phyloP scores from a whole-genome alignment of 2,329 filamentous ascomycete species.

The Amesomyces nigricolor region DNA sequence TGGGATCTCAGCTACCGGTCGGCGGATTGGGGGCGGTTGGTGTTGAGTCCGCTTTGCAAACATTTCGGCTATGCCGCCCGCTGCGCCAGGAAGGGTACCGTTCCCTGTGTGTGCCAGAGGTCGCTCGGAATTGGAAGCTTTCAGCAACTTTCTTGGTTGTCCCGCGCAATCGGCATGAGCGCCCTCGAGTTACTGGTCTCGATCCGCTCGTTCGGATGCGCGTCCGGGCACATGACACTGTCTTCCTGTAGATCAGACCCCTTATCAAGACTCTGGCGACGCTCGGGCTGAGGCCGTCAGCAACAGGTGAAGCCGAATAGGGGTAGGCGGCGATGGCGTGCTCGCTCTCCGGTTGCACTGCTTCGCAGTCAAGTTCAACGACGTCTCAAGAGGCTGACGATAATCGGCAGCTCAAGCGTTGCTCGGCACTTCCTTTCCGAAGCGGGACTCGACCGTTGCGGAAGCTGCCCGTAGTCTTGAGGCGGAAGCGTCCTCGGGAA shows the following conservation, averaged over 20 bases:
- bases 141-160: too few relatives aligned
- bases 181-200: background rate
- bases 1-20: background rate
- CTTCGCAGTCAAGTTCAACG: background rate
- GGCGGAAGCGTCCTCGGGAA: constrained; percentile 13
- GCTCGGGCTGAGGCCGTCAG: background rate
- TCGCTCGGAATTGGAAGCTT: too few relatives aligned
- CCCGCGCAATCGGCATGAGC: background rate
- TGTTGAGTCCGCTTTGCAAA: background rate
- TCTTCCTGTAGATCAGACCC: constrained; percentile 4
- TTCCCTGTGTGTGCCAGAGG: background rate
- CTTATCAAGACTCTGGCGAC: background rate
- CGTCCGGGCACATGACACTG: constrained; percentile 12
- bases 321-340: background rate
- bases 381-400: background rate
- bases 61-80: background rate
- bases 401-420: background rate
- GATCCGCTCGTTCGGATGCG: background rate
- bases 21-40: background rate
- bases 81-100: background rate
- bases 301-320: background rate
- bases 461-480: constrained; percentile 9
- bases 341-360: background rate
- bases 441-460: background rate
- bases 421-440: background rate